Base-by-base conservation (phyloP, 805 yeast genomes). In the Teunomyces pallodes region DNA sequence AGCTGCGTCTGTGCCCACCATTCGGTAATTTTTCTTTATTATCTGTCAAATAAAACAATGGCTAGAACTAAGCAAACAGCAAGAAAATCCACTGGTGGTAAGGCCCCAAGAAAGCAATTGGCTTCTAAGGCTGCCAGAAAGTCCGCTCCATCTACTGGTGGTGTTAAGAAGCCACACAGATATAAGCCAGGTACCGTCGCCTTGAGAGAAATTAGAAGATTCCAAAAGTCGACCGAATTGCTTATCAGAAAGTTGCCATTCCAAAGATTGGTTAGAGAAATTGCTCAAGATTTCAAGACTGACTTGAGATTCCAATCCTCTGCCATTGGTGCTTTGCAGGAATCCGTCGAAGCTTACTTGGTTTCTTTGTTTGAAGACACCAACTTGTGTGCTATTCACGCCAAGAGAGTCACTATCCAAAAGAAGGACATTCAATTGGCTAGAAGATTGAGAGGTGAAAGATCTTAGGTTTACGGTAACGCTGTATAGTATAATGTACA, bases 121-220 rank as follows among this genome's bases (percentile, higher is more conserved):
- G 95, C 95, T 56, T 87, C 95, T 52, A 87, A 87, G 79, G 95
- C 94, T 63, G 95, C 95, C 57, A 87, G 95, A 86, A 87, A 87
- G 69, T 87, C 94, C 35, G 95, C 95, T 45, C 95, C 95, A 83
- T 80, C 89, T 47, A 80, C 90, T 53, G 94, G 94, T 70, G 95
- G 95, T 85, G 94, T 87, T 64, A 87, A 87, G 84, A 87, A 87
- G 75, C 94, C 94, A 56, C 95, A 87, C 84, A 87, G 96, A 86
- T 89, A 88, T 80, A 87, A 87, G 87, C 96, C 96, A 76, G 96
- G 96, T 84, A 88, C 94, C 67, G 94, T 87, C 65, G 97, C 97
- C 54, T 81, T 90, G 72, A 86, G 96, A 79, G 98, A 92, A 80
- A 89, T 94, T 69, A 87, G 97, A 81, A 86, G 95, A 82, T 92